Conservation (phyloP, 1,284 basidiomycete genomes). For the Marasmius sp. region DNA sequence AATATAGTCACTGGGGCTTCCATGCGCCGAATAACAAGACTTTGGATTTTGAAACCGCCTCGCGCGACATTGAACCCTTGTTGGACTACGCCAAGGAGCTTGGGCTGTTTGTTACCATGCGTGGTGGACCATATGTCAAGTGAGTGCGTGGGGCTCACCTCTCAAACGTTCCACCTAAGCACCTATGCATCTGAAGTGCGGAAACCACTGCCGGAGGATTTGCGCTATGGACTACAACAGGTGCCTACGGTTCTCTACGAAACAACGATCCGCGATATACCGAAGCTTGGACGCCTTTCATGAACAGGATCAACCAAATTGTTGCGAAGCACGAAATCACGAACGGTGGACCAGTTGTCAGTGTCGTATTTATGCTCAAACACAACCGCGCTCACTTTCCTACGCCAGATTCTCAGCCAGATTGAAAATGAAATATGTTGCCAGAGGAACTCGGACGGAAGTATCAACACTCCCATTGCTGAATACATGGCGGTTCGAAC, state of each 20-base stretch:
- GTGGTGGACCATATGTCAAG: conserved; percentile 13
- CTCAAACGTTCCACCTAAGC: neutral
- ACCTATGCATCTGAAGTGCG: conserved; percentile 48
- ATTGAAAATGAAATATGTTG: conserved; percentile 49
- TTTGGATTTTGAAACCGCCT: conserved; percentile 7
- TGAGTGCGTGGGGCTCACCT: neutral
- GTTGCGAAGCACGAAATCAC: conserved; percentile 51
- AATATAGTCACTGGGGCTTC: conserved; percentile 35
- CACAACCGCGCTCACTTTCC: neutral
- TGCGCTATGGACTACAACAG: conserved; percentile 62
- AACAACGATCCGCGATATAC: conserved; percentile 33
- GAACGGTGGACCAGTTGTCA: conserved; percentile 56
- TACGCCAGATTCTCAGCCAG: conserved; percentile 1
- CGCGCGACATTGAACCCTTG: conserved; percentile 7
- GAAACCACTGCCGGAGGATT: conserved; percentile 66
- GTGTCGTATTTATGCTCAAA: conserved; percentile 21
- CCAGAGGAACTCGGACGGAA: conserved; percentile 13
- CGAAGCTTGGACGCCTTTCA: conserved; percentile 54
- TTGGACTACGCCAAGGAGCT: conserved; percentile 27
- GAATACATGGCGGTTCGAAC: conserved; percentile 11
- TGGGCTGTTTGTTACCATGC: conserved; percentile 17
- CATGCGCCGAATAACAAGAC: conserved; percentile 12
- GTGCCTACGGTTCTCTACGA: conserved; percentile 49
- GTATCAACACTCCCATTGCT: conserved; percentile 7
- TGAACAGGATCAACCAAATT: conserved; percentile 44